Conservation (phyloP, 495 filamentous ascomycete species). For the Choiromyces venosus region DNA sequence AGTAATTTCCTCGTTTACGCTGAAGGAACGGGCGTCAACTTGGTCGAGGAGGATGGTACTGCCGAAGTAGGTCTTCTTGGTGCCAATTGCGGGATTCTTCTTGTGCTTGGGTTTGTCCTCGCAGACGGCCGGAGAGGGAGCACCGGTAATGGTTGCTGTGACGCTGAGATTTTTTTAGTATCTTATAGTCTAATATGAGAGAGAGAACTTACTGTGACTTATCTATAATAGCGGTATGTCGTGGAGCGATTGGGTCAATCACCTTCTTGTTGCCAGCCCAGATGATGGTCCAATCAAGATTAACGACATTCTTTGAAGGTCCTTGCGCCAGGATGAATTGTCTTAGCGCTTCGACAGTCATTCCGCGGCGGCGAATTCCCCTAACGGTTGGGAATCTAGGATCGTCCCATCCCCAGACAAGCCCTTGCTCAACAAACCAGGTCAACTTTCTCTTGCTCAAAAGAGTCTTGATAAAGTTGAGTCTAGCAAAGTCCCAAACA, state of each 20-base stretch:
- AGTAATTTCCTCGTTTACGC: conserved; percentile 83
- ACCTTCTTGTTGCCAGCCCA: conserved; percentile 96
- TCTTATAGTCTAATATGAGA: not conserved
- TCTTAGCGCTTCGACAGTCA: conserved; percentile 80
- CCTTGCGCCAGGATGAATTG: conserved; percentile 94
- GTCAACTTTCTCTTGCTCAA: conserved; percentile 93
- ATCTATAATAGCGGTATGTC: conserved; percentile 73
- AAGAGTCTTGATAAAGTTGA: conserved; percentile 90
- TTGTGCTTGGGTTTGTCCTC: conserved; percentile 77
- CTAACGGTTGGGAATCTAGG: conserved; percentile 92
- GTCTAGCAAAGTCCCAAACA: conserved; percentile 95
- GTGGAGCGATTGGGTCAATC: conserved; percentile 79
- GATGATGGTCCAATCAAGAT: conserved; percentile 84
- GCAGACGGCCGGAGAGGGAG: conserved; percentile 57
- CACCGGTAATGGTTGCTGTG: conserved; percentile 63
- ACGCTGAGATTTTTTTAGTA: conserved; percentile 50
- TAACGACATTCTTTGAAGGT: conserved; percentile 78
- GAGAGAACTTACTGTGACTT: conserved; percentile 42
- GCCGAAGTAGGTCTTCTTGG: conserved; percentile 75
- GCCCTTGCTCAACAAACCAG: conserved; percentile 78
- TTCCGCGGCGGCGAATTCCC: conserved; percentile 79
- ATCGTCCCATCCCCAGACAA: conserved; percentile 91
- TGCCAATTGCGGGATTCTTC: conserved; percentile 79
- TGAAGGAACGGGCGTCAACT: conserved; percentile 74
- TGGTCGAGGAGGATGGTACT: conserved; percentile 72